Evolutionary conservation across 2,329 filamentous ascomycete genomes (phyloP).

Genomic region (Colletotrichum paranaense): DNA sequence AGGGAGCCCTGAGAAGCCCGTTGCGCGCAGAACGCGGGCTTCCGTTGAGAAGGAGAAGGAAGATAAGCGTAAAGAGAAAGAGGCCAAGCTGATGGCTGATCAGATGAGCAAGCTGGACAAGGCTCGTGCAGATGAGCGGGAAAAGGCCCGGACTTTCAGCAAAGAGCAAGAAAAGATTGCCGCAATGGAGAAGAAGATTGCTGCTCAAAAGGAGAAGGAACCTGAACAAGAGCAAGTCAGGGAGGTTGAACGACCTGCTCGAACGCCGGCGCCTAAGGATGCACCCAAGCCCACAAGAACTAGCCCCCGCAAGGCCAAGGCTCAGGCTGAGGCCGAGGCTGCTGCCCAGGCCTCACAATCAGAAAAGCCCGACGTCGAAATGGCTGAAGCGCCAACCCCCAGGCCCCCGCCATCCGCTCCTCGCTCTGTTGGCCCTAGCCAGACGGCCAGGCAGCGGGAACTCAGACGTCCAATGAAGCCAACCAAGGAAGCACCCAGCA

Average conservation of each 20-base stretch:
- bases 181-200: slow-evolving; percentile 64
- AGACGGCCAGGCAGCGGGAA: slow-evolving; percentile 62
- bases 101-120: slow-evolving; percentile 74
- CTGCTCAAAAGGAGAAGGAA: slow-evolving; percentile 56
- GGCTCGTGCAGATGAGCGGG: slow-evolving; percentile 75
- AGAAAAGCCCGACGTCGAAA: slow-evolving; percentile 62
- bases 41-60: slow-evolving; percentile 72
- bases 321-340: slow-evolving; percentile 47
- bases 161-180: slow-evolving; percentile 67
- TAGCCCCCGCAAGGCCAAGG: slow-evolving; percentile 64
- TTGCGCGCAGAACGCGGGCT: slow-evolving; percentile 64
- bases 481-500: slow-evolving; percentile 67
- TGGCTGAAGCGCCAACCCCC: slow-evolving; percentile 63
- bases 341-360: slow-evolving; percentile 38
- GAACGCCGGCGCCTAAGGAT: slow-evolving; percentile 49
- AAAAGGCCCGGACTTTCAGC: slow-evolving; percentile 71
- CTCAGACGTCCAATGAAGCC: slow-evolving; percentile 72
- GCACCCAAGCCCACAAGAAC: slow-evolving; percentile 57
- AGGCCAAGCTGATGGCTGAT: slow-evolving; percentile 70
- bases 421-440: slow-evolving; percentile 59
- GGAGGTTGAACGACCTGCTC: slow-evolving; percentile 36
- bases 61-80: slow-evolving; percentile 74
- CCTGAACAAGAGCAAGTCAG: slow-evolving; percentile 33
- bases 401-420: slow-evolving; percentile 73
- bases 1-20: slow-evolving; percentile 56